These are phyloP conservation scores for Ustilago nuda DNA, from an alignment of 1,284 basidiomycete genomes.

Conservation along the genomic window DNA sequence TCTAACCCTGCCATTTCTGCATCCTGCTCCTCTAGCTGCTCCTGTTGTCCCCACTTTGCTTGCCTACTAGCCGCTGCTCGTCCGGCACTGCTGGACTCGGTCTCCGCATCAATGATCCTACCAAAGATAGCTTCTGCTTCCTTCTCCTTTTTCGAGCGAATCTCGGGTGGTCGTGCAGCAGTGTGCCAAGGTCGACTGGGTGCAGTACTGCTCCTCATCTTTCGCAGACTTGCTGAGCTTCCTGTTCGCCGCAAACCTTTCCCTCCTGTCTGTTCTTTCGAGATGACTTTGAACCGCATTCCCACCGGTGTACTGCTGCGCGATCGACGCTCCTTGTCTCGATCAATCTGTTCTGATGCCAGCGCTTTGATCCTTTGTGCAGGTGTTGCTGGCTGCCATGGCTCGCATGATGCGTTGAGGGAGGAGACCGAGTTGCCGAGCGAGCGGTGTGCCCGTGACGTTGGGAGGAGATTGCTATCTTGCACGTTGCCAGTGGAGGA, in stretches of 20 bases:
- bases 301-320: slow-evolving; percentile 37
- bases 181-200: slow-evolving; percentile 35
- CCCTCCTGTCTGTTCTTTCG: slow-evolving; percentile 21
- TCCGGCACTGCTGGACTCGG: slow-evolving; percentile 13
- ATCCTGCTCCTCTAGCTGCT: slow-evolving; percentile 17
- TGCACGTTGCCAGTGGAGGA: not conserved
- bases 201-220: slow-evolving; percentile 31
- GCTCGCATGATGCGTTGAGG: slow-evolving; percentile 23
- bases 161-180: slow-evolving; percentile 34
- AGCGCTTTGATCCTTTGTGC: slow-evolving; percentile 39
- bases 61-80: slow-evolving; percentile 4
- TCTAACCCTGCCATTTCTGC: slow-evolving; percentile 51
- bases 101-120: slow-evolving; percentile 50
- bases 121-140: slow-evolving; percentile 53
- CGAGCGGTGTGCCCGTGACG: slow-evolving; percentile 22
- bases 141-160: slow-evolving; percentile 47
- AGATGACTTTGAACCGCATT: slow-evolving; percentile 47
- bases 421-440: slow-evolving; percentile 29
- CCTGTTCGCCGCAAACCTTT: slow-evolving; percentile 35
- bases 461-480: not conserved
- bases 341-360: slow-evolving; percentile 46
- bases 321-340: slow-evolving; percentile 35
- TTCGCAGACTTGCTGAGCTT: slow-evolving; percentile 43
- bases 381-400: slow-evolving; percentile 17
- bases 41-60: not conserved